These are phyloP conservation scores for Epichloe bromicola DNA, from an alignment of 2,329 filamentous ascomycete genomes.

Conservation along the genomic window DNA sequence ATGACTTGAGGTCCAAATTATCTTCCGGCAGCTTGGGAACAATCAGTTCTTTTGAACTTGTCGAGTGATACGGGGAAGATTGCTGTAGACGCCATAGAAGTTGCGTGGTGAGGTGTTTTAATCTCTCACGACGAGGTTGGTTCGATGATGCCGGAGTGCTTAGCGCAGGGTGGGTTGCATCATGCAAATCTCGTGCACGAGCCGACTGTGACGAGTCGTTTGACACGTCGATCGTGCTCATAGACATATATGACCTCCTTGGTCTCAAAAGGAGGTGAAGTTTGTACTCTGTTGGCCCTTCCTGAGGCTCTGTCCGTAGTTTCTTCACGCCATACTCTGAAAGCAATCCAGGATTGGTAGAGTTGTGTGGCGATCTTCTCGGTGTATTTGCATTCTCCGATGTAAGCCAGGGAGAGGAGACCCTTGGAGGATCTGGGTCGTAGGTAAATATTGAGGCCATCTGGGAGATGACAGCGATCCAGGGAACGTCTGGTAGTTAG, in stretches of 20 bases:
- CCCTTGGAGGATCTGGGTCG: slow-evolving; percentile 73
- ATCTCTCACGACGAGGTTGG: slow-evolving; percentile 66
- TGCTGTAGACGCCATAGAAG: slow-evolving; percentile 90
- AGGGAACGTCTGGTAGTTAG: background rate
- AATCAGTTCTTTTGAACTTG: slow-evolving; percentile 60
- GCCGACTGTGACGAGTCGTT: slow-evolving; percentile 2
- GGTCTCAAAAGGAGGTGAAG: slow-evolving; percentile 75
- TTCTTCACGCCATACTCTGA: slow-evolving; percentile 57
- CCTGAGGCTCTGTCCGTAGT: slow-evolving; percentile 80
- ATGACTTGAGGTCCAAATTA: slow-evolving; percentile 30
- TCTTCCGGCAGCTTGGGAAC: slow-evolving; percentile 63
- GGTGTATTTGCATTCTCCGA: slow-evolving; percentile 28
- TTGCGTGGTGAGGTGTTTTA: slow-evolving; percentile 89
- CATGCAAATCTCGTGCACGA: slow-evolving; percentile 3
- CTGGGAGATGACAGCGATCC: background rate
- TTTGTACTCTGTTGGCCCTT: slow-evolving; percentile 94
- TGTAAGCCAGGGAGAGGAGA: slow-evolving; percentile 80
- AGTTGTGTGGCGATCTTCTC: slow-evolving; percentile 20
- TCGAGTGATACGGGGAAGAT: slow-evolving; percentile 80
- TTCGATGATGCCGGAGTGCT: slow-evolving; percentile 32
- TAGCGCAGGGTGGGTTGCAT: slow-evolving; percentile 12
- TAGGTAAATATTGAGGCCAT: slow-evolving; percentile 98
- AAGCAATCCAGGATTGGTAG: slow-evolving; percentile 26
- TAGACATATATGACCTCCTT: slow-evolving; percentile 57
- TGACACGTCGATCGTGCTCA: slow-evolving; percentile 41